Evolutionary conservation across 331 rosid genomes (phyloP), one percentile per base, ranked within the genome.

Genomic region (Dryas integrifolia): DNA sequence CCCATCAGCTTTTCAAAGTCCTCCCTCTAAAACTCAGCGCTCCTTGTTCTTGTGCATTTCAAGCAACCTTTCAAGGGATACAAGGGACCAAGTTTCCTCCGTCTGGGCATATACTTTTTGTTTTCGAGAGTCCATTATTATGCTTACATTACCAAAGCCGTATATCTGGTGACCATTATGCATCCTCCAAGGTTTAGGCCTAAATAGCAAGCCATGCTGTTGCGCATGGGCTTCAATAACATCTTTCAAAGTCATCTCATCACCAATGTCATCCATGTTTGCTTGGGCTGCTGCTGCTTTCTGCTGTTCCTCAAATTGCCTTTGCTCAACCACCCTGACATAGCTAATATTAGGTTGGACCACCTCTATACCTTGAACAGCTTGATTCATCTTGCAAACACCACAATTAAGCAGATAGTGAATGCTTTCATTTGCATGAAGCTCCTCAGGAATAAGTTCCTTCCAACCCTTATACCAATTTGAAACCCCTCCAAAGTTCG

Each of bases 391-490:
- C 98, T 91, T 93, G 63, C 88, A 97, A 65, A 93, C 87, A 58
- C 94, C 98, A 7, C 80, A 41, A 56, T 85, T 89, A 70, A 93
- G 88, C 86, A 89, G 96, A 76, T 71, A 85, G 21, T 96, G 85
- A 50, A 91, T 87, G 47, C 82, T 84, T 82, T 91, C 98, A 75
- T 87, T 91, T 5, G 98, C 97, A 63, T 83, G 83, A 75, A 93
- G 95, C 87, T 91, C 98, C 72, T 79, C 80, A 6, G 97, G 94
- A 67, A 93, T 73, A 64, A 89, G 91, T 65, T 91, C 95, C 76
- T 89, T 93, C 98, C 97, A 93, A 38, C 97, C 97, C 79, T 78
- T 60, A 58, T 82, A 93, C 98, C 98, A 93, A 67, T 87, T 91
- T 21, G 86, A 82, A 65, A 93, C 90, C 91, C 91, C 97, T 65